phyloP scores from a whole-genome alignment of 129 eudicot species.

The Calendula officinalis region DNA sequence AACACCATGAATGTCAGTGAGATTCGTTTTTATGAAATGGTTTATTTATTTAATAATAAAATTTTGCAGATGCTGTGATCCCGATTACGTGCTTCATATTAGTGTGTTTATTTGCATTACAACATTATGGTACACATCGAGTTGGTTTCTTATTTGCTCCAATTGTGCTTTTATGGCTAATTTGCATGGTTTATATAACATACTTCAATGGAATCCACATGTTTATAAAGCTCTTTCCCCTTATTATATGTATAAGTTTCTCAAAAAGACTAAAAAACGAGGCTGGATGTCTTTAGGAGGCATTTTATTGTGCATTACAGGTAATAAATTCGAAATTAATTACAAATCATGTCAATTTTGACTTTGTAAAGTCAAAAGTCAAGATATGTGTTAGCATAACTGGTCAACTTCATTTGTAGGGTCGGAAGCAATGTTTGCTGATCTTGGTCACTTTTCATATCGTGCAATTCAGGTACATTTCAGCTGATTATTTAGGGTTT shows the following conservation, averaged over 20 bases:
- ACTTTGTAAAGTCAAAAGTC: conserved; percentile 1
- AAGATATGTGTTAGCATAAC: no score
- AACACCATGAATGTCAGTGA: conserved; percentile 70
- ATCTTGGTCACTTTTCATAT: conserved; percentile 88
- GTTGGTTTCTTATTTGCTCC: conserved; percentile 86
- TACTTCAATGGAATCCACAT: conserved; percentile 62
- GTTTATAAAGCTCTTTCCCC: conserved; percentile 89
- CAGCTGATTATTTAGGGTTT: background rate
- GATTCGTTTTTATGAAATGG: background rate
- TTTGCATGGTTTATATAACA: conserved; percentile 86
- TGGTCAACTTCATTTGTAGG: conserved; percentile 44
- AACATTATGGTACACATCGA: conserved; percentile 87
- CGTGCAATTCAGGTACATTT: conserved; percentile 76
- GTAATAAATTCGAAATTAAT: conserved; percentile 25
- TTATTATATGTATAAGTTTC: conserved; percentile 71
- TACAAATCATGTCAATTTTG: background rate
- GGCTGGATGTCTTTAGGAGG: conserved; percentile 99
- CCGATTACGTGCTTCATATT: conserved; percentile 86
- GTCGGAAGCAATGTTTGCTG: conserved; percentile 95
- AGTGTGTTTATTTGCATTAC: conserved; percentile 82
- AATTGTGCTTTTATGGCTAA: conserved; percentile 64
- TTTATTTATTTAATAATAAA: no score
- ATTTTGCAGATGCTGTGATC: conserved; percentile 70
- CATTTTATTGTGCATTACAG: conserved; percentile 77
- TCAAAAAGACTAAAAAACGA: conserved; percentile 72